Percentiles rank a stretch among this genome's conserved stretches.
These are phyloP conservation scores for Chalciporus chontae DNA, from an alignment of 768 basidiomycete species.

Conservation along the genomic window DNA sequence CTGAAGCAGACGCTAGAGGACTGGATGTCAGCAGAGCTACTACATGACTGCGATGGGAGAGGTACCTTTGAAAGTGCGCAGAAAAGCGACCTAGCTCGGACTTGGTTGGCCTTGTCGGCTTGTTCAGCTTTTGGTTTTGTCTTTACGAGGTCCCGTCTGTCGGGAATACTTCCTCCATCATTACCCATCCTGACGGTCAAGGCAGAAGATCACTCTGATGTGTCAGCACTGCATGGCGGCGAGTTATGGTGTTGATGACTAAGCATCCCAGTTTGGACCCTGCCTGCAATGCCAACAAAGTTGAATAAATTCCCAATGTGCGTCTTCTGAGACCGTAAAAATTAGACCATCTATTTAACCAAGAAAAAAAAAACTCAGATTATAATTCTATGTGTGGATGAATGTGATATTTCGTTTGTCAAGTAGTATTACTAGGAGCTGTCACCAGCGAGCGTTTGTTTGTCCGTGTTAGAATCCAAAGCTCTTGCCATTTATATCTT, in stretches of 20 bases:
- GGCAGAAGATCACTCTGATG: background rate
- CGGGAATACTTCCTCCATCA: constrained; percentile 87
- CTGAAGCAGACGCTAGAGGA: constrained; percentile 66
- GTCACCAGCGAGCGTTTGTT: constrained; percentile 12
- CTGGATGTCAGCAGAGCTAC: constrained; percentile 1
- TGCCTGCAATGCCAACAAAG: no score
- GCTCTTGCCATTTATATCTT: constrained; percentile 14
- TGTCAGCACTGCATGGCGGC: background rate
- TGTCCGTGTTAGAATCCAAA: constrained; percentile 24
- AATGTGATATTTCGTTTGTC: no score
- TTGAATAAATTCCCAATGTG: no score
- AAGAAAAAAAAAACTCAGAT: no score
- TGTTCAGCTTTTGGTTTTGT: constrained; percentile 79
- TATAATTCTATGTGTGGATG: no score
- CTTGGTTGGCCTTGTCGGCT: constrained; percentile 88
- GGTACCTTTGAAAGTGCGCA: constrained; percentile 92
- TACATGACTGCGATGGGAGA: background rate
- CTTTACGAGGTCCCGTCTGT: constrained; percentile 73
- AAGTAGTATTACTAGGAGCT: no score
- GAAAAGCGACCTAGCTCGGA: constrained; percentile 84
- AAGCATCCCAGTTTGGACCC: background rate
- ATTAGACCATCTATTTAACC: no score
- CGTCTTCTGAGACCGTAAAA: no score
- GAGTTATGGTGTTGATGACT: background rate
- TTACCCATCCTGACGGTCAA: constrained; percentile 62